Base-by-base conservation (phyloP, 1,139 yeast species). In the Yamadazyma oceani region DNA sequence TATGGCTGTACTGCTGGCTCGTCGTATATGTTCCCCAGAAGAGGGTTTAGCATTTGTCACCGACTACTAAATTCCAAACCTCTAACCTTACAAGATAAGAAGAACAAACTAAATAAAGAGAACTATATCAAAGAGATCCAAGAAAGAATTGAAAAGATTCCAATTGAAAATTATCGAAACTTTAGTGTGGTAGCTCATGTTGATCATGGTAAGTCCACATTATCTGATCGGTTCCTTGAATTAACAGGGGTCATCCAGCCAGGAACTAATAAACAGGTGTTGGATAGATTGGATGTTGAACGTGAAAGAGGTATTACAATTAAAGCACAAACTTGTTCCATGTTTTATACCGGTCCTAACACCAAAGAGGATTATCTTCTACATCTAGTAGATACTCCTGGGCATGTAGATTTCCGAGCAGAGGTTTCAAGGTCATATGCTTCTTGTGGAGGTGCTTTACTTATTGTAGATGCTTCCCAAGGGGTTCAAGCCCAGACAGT, bases 401-500 rank as follows among this genome's bases (percentile, higher is more conserved):
- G 98, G 0, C 98, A 92, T 58, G 98, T 92, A 22, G 98, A 92
- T 59, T 92, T 92, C 58, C 67, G 97, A 38, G 87, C 95, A 7
- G 98, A 92, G 54, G 98, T 92, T 0, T 82, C 95, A 2, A 65
- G 97, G 48, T 85, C 96, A 9, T 89, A 90, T 59, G 97, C 97
- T 1, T 85, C 96, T 0, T 92, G 97, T 67, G 95, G 94, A 26
- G 98, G 98, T 10, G 97, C 97, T 0, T 63, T 92, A 34, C 60
- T 92, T 32, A 64, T 92, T 17, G 96, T 92, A 1, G 98, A 92
- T 66, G 97, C 97, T 1, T 75, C 92, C 2, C 97, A 92, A 55
- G 98, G 98, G 34, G 89, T 92, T 4, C 97, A 89, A 57, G 97
- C 98, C 0, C 98, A 92, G 58, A 92, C 98, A 0, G 97, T 92